Conservation (phyloP, 1,139 yeast genomes). For the Diutina pseudorugosa region DNA sequence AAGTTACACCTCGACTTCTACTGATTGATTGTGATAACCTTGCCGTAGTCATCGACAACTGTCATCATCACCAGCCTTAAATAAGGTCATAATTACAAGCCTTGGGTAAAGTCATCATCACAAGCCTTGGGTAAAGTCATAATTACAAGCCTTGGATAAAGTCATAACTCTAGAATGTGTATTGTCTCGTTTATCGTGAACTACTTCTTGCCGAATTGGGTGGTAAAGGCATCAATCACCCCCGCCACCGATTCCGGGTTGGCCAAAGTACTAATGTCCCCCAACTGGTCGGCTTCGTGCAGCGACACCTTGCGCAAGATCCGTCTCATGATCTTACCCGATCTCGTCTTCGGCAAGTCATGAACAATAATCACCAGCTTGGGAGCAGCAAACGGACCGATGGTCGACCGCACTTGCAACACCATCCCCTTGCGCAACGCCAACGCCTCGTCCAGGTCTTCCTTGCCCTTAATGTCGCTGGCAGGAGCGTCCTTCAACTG, state of each 20-base stretch:
- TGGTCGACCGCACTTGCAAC: conserved; percentile 81
- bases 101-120: too few species aligned
- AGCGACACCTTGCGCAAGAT: conserved; percentile 85
- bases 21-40: too few species aligned
- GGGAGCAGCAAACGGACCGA: conserved; percentile 99
- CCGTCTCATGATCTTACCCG: conserved; percentile 98
- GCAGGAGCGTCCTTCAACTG: conserved; percentile 56
- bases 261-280: conserved; percentile 84
- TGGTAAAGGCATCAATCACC: conserved; percentile 41
- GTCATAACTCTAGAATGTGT: not conserved
- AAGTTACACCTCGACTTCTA: too few species aligned
- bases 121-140: too few species aligned
- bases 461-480: conserved; percentile 27
- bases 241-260: conserved; percentile 80
- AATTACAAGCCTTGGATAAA: too few species aligned
- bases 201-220: conserved; percentile 39
- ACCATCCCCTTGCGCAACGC: conserved; percentile 73
- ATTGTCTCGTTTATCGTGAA: not conserved
- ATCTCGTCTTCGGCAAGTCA: conserved; percentile 95
- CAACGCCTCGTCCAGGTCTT: conserved; percentile 36
- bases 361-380: conserved; percentile 76
- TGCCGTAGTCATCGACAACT: too few species aligned
- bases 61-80: too few species aligned
- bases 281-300: conserved; percentile 85
- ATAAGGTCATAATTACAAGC: too few species aligned